Percentiles rank a stretch among this genome's conserved stretches.
Evolutionary conservation across 495 filamentous ascomycete species (phyloP).

Genomic region (Tuber microsphaerosporum): DNA sequence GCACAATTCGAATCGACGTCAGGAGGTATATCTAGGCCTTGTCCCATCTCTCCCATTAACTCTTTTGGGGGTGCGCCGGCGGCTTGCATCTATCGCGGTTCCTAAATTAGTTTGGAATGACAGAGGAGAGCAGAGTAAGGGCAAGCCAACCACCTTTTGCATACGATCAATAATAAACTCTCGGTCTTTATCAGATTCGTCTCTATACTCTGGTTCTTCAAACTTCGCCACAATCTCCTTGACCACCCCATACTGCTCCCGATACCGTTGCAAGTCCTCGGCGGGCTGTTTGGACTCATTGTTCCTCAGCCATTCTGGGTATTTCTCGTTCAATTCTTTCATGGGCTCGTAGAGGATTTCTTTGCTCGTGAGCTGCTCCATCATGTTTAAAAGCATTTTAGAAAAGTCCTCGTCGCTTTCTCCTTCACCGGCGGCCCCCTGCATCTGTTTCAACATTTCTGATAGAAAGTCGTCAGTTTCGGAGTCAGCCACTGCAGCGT

Average conservation of each 20-base stretch:
- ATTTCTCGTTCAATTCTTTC: constrained; percentile 91
- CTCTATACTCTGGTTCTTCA: constrained; percentile 67
- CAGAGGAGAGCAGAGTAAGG: constrained; percentile 11
- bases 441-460: constrained; percentile 78
- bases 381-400: constrained; percentile 91
- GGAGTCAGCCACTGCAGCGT: constrained; percentile 62
- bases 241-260: constrained; percentile 74
- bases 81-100: constrained; percentile 69
- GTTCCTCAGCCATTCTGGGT: constrained; percentile 76
- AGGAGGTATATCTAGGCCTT: constrained; percentile 62
- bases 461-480: constrained; percentile 70
- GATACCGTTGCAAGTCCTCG: constrained; percentile 71
- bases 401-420: constrained; percentile 77
- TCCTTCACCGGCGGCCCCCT: constrained; percentile 55
- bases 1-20: constrained; percentile 66
- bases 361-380: constrained; percentile 97
- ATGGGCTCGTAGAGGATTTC: constrained; percentile 97
- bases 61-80: constrained; percentile 83
- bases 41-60: constrained; percentile 79
- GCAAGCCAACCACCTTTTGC: constrained; percentile 67
- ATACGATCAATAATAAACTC: constrained; percentile 94
- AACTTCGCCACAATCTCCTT: constrained; percentile 82
- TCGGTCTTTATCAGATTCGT: constrained; percentile 71
- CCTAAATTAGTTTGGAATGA: constrained; percentile 14
- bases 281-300: constrained; percentile 56